Evolutionary conservation across 1,284 basidiomycete species (phyloP).

Genomic region (Rhodotorula sp.): DNA sequence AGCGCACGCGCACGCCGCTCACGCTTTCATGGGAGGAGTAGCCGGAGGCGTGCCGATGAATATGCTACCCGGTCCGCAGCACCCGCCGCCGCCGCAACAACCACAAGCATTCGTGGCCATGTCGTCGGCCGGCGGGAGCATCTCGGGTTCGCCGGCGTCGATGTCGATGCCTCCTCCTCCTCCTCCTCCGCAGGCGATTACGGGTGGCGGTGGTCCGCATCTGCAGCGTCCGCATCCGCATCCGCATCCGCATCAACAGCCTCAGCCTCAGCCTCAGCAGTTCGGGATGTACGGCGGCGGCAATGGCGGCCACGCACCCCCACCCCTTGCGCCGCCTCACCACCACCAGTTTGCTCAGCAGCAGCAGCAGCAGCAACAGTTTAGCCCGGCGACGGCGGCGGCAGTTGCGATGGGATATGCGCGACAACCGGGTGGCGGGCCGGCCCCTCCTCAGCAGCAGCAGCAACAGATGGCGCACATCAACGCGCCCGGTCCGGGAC

Average conservation of each 20-base stretch:
- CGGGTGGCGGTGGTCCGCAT: neutral
- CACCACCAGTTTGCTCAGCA: neutral
- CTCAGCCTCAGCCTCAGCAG: neutral
- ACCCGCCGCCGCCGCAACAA: neutral
- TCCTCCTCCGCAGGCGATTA: neutral
- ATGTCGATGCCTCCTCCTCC: neutral
- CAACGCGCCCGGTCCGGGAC: neutral
- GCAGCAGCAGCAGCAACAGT: neutral
- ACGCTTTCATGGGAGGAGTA: neutral
- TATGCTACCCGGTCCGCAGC: neutral
- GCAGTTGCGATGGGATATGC: neutral
- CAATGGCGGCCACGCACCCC: neutral
- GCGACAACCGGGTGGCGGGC: neutral
- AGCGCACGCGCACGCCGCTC: neutral
- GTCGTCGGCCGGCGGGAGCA: neutral
- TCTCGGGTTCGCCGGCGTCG: neutral
- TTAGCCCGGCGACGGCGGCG: neutral
- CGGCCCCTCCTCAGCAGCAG: neutral
- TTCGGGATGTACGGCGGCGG: neutral
- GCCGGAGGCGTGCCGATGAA: neutral
- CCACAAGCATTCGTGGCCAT: neutral
- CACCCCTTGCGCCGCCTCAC: neutral
- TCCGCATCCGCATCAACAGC: slow-evolving; percentile 3
- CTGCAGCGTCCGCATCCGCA: neutral
- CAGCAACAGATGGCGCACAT: slow-evolving; percentile 3